Base-by-base conservation (phyloP, 1,284 basidiomycete species). In the Volvariella volvacea region DNA sequence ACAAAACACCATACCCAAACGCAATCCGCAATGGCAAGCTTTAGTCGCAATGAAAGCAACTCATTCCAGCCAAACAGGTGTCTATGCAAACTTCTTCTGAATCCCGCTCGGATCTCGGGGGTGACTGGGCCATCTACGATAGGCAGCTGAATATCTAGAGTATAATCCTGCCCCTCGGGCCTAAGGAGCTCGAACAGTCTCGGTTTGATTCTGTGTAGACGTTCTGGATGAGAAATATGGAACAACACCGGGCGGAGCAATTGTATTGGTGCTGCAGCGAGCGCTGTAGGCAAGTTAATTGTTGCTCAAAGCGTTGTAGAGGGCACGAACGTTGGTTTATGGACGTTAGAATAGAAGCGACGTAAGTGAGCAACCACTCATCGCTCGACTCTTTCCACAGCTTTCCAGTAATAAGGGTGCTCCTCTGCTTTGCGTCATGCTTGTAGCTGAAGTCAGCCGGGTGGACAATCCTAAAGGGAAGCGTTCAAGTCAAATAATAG, bases 401-500 rank as follows among this genome's bases (percentile, higher is more conserved):
- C 38, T 68, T 67, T 3, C 80, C 70, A 12, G 79, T 70, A 25
- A 85, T 61, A 28, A 88, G 62, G 49, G 73, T 73, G 53, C 69
- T 80, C 52, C 68, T 73, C 50, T 83, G 81, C 54, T 76, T 78
- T 1, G 85, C 81, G 55, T 87, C 84, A 49, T 83, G 80, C 47
- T 84, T 87, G 65, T 87, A 88, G 58, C 77, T 84, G 55, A 87
- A 86, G 59, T 88, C 83, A 0, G 74, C 72, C 0, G 83, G 82
- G 36, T 73, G 70, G 34, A 65, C 63, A 19, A 69, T 65, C 57
- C 84, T 87, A 50, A 12, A 41, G 22, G 42, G 44, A 14, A 46
- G 47, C 15, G 38, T 16, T 47, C 52, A 47, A 48, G 45, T 32
- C 38, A 39, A 7, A 43, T 28, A 15, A 37, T 28, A 42, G n/a